These are phyloP conservation scores for Rhytidhysteron rufulum DNA, from an alignment of 2,329 filamentous ascomycete species.

Conservation along the genomic window DNA sequence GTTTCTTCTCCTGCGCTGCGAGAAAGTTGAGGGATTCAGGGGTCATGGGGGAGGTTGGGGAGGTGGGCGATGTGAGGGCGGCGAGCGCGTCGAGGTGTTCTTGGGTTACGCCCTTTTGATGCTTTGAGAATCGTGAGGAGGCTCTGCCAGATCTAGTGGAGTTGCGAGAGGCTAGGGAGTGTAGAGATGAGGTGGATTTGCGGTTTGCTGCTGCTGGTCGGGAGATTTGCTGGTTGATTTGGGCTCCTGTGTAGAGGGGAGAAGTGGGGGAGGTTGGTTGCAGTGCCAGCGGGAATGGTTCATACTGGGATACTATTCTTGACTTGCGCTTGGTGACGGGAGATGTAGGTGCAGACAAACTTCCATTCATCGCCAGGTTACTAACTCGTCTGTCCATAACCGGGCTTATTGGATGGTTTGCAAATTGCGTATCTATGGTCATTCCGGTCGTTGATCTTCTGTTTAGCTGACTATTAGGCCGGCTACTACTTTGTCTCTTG, in stretches of 20 bases:
- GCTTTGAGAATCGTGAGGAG: neutral
- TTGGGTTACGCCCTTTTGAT: slow-evolving; percentile 4
- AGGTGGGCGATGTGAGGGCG: slow-evolving; percentile 6
- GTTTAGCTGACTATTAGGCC: neutral
- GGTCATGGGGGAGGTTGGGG: slow-evolving; percentile 6
- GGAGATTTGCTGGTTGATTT: neutral
- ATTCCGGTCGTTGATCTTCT: neutral
- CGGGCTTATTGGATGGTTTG: neutral
- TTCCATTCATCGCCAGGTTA: neutral
- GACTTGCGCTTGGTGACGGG: neutral
- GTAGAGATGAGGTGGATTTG: neutral
- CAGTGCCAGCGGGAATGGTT: neutral
- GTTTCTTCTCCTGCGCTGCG: slow-evolving; percentile 5
- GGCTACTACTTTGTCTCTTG: neutral
- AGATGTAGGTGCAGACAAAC: neutral
- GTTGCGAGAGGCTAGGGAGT: neutral
- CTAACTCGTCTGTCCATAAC: neutral
- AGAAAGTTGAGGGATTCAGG: slow-evolving; percentile 4
- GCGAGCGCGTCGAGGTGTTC: slow-evolving; percentile 10
- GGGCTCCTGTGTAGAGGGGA: neutral
- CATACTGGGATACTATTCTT: neutral
- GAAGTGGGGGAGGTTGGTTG: neutral
- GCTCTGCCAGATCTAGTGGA: too few species aligned
- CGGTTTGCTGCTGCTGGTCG: neutral
- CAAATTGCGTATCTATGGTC: neutral